Conservation (phyloP, 192 early-diverging fungal genomes). For the Gonapodya prolifera region DNA sequence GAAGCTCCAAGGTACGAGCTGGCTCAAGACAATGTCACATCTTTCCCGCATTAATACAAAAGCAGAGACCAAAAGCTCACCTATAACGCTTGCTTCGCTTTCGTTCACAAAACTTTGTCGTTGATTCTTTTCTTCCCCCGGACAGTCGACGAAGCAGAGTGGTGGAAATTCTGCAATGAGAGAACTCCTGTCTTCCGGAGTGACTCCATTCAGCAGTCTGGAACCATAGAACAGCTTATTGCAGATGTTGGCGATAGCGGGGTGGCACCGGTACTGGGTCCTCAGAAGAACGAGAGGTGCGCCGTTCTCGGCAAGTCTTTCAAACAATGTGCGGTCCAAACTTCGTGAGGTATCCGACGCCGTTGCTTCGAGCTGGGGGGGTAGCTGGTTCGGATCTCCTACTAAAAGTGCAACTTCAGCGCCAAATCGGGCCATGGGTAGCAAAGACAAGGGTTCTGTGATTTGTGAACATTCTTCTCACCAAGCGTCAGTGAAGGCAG, state of each 20-base stretch:
- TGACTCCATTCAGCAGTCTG: conserved; percentile 29
- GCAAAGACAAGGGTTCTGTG: conserved; percentile 74
- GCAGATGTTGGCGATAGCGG: conserved; percentile 40
- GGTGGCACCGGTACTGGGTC: conserved; percentile 51
- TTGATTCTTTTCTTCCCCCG: conserved; percentile 25
- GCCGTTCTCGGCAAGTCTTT: conserved; percentile 47
- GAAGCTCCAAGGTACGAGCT: not conserved
- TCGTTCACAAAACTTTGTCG: not conserved
- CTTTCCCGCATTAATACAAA: not conserved
- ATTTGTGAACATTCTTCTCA: conserved; percentile 54
- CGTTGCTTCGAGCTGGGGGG: conserved; percentile 59
- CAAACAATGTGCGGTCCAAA: conserved; percentile 73
- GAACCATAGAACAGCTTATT: conserved; percentile 51
- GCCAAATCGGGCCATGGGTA: conserved; percentile 55
- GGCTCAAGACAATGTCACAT: not conserved
- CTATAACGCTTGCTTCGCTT: not conserved
- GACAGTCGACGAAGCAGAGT: conserved; percentile 41
- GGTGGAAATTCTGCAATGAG: conserved; percentile 35
- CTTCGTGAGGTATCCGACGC: conserved; percentile 30
- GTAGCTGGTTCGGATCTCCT: conserved; percentile 79
- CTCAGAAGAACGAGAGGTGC: conserved; percentile 13
- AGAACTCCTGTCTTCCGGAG: conserved; percentile 16
- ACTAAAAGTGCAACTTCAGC: conserved; percentile 57
- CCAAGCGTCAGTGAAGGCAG: not conserved
- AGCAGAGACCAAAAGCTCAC: not conserved